Base-by-base conservation (phyloP, 1,139 yeast species). In the Candida albicans region DNA sequence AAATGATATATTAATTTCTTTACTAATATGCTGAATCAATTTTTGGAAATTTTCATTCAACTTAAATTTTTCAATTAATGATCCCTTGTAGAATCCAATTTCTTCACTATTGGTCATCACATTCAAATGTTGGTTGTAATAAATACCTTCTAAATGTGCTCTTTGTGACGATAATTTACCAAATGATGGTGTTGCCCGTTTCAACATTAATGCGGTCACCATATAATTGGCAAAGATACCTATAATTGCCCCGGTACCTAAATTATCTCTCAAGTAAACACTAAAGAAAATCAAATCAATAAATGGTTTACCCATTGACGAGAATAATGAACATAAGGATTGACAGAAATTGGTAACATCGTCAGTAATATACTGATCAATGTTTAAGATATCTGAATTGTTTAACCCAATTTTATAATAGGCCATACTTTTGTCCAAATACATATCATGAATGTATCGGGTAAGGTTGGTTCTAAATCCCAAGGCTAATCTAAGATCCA, bases 71-170 rank as follows among this genome's bases (percentile, higher is more conserved):
- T 91, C 97, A 50, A 89, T 79, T n/a, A 75, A 70, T 0, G 95
- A 84, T 27, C 98, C 98, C 59, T 90, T 91, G 61, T 90, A 91
- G 60, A 91, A 91, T 0, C 96, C 96, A 57, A 91, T 89, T 62
- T 91, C 97, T 66, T 91, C 97, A 55, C 91, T 85, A 58, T 91
- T 91, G 45, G 87, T 84, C 59, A 89, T 89, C 59, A 91, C 74
- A 58, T 88, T 87, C 54, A 90, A 72, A 58, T 91, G 96, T 51
- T 88, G 87, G 55, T 87, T 90, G 59, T 91, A 87, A 61, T 88
- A 91, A 48, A 86, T 86, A 45, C 97, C 96, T 65, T 91, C 97
- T 30, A 91, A 77, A 39, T 79, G 81, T 4, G 96, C 87, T 62
- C 82, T 86, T 37, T 72, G 69, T 34, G 93, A 81, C 14, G 91